Evolutionary conservation across 305 asterid genomes (phyloP).

Genomic region (Striga hermonthica): DNA sequence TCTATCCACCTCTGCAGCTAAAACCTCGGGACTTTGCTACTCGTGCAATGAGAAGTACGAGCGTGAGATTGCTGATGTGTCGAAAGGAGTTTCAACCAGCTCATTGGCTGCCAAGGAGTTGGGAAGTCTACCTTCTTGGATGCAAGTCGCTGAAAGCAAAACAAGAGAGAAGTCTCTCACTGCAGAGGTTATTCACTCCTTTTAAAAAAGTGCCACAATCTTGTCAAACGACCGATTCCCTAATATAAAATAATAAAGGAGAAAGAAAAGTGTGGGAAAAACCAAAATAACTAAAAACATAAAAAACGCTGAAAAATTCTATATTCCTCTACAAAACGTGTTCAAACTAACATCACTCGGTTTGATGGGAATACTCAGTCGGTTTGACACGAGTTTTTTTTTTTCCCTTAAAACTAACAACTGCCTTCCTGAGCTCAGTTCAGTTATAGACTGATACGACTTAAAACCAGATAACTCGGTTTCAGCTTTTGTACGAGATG

Average conservation of each 20-base stretch:
- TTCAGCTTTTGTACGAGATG: conserved; percentile 30
- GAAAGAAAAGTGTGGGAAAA: too few relatives aligned
- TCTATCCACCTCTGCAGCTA: conserved; percentile 36
- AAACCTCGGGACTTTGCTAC: conserved; percentile 51
- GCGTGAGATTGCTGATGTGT: conserved; percentile 59
- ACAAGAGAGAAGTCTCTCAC: conserved; percentile 45
- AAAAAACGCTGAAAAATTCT: too few relatives aligned
- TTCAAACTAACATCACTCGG: too few relatives aligned
- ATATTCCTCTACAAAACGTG: too few relatives aligned
- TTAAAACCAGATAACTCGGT: conserved; percentile 20
- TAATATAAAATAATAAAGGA: too few relatives aligned
- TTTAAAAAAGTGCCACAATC: conserved; percentile 5
- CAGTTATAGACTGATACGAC: not conserved
- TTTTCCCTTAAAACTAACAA: too few relatives aligned
- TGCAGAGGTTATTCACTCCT: conserved; percentile 64
- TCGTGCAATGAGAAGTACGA: conserved; percentile 69
- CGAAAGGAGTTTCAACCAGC: conserved; percentile 44
- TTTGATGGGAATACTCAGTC: too few relatives aligned
- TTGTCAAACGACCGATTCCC: too few relatives aligned
- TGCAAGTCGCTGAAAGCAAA: conserved; percentile 52
- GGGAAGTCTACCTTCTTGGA: conserved; percentile 58
- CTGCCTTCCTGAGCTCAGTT: conserved; percentile 13
- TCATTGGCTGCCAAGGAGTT: conserved; percentile 47
- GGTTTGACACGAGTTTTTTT: not conserved
- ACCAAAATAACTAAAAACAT: too few relatives aligned